Evolutionary conservation across 768 basidiomycete species (phyloP).

Genomic region (Tulasnella sp.): DNA sequence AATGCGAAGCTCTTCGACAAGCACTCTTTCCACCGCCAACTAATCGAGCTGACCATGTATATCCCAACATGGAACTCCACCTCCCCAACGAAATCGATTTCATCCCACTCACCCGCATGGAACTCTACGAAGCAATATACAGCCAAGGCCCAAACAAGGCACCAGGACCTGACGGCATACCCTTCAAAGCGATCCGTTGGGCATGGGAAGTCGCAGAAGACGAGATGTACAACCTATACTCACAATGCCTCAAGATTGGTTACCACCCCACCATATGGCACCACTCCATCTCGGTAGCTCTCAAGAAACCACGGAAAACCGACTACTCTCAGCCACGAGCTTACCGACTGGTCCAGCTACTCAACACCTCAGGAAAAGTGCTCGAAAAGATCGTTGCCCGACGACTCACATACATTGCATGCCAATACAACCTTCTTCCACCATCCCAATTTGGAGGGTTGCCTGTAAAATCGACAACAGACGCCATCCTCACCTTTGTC

Average conservation of each 20-base stretch:
- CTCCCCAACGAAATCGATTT: no score
- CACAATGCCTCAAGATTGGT: not conserved
- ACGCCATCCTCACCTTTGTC: conserved; percentile 19
- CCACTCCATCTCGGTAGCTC: conserved; percentile 5
- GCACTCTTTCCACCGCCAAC: no score
- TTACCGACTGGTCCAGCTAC: conserved; percentile 28
- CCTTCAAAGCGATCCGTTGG: not conserved
- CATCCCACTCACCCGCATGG: not conserved
- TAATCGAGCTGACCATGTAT: no score
- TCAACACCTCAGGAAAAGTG: conserved; percentile 28
- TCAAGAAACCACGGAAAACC: conserved; percentile 28
- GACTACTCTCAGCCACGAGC: conserved; percentile 28
- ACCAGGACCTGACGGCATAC: not conserved
- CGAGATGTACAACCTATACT: not conserved
- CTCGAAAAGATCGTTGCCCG: conserved; percentile 24
- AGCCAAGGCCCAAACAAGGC: not conserved
- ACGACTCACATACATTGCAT: conserved; percentile 15
- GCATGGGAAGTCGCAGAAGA: not conserved
- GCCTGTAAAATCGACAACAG: conserved; percentile 12
- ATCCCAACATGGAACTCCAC: no score
- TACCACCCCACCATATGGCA: conserved; percentile 1
- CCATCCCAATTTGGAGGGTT: not conserved
- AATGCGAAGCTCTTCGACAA: no score
- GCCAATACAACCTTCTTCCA: not conserved
- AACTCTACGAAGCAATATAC: not conserved